Evolutionary conservation across 768 basidiomycete species (phyloP), one percentile per base, ranked within the genome.

Genomic region (Mycena vitilis): DNA sequence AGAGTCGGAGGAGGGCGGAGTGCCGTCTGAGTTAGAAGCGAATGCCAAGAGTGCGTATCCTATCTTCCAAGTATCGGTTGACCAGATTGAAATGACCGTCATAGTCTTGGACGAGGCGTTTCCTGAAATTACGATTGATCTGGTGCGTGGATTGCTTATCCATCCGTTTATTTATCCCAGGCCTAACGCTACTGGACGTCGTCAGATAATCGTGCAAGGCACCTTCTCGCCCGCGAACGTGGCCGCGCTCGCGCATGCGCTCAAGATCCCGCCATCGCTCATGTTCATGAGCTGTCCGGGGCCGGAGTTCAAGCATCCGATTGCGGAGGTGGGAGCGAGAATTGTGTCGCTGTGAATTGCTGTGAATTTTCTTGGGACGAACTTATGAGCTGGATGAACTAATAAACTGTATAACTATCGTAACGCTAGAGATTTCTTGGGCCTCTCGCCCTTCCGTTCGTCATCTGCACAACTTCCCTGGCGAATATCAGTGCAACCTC

Each of bases 221-320:
- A 57, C 72, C 4, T 87, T 88, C 71, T 81, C 78, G 25, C 86
- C 87, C 5, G 68, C 76, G 45, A 82, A 78, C 34, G 82, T 89
- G 20, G 83, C 82, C 25, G 84, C 86, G 12, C 78, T 89, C 16
- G 82, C 87, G 0, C 81, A 85, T 66, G 80, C 78, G 8, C 79
- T 89, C 9, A 72, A 80, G 34, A 85, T 89, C 23, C 84, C 87
- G 5, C 79, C 83, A 9, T 85, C 87, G 20, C 69, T 89, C 48
- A 90, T 89, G 86, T 89, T 90, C 71, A 88, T 89, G 83, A 81
- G 81, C 42, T 89, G 89, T 73, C 89, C 88, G 37, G 86, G 89
- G 12, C 73, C 79, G 16, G 51, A 76, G 4, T 86, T 86, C 68
- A 65, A 73, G 4, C 78, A 84, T 69, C 60, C 79, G 12, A 75